A percentile compares a stretch with the other conserved stretches of the same genome.
phyloP scores from a whole-genome alignment of 2,329 filamentous ascomycete genomes.

The Fonsecaea monophora region DNA sequence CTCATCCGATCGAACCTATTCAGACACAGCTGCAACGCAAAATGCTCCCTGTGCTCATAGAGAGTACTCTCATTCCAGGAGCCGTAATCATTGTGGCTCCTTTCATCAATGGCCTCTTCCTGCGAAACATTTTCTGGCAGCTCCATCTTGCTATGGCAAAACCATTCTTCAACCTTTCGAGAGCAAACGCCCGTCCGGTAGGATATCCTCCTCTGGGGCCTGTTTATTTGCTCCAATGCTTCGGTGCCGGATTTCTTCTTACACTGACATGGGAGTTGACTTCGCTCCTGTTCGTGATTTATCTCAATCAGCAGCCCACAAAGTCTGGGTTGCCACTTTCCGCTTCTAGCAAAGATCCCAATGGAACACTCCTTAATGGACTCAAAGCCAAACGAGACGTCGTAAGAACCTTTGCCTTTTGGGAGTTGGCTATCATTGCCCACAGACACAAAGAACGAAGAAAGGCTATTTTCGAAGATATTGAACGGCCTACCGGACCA shows the following conservation, averaged over 20 bases:
- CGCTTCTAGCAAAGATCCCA: slow-evolving; percentile 84
- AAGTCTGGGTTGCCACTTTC: slow-evolving; percentile 87
- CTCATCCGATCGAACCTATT: slow-evolving; percentile 48
- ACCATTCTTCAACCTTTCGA: slow-evolving; percentile 76
- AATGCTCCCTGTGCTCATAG: slow-evolving; percentile 44
- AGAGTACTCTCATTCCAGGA: slow-evolving; percentile 48
- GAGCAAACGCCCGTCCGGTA: slow-evolving; percentile 68
- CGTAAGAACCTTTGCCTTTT: slow-evolving; percentile 83
- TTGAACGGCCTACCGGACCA: slow-evolving; percentile 79
- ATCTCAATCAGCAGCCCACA: slow-evolving; percentile 78
- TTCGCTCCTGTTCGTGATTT: slow-evolving; percentile 79
- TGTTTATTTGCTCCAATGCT: slow-evolving; percentile 57
- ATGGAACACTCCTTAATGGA: slow-evolving; percentile 84
- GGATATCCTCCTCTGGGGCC: slow-evolving; percentile 59
- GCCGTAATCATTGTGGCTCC: slow-evolving; percentile 56
- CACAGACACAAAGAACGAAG: slow-evolving; percentile 76
- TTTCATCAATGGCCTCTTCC: slow-evolving; percentile 66
- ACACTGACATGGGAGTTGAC: slow-evolving; percentile 76
- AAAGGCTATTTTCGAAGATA: slow-evolving; percentile 82
- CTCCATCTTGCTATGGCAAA: slow-evolving; percentile 74
- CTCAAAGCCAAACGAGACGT: slow-evolving; percentile 82
- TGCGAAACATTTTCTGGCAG: slow-evolving; percentile 71
- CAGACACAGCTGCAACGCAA: slow-evolving; percentile 48
- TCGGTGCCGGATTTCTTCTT: slow-evolving; percentile 70
- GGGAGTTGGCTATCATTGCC: slow-evolving; percentile 85